A percentile compares a stretch with the other conserved stretches of the same genome.
Evolutionary conservation across 495 filamentous ascomycete genomes (phyloP).

Genomic region (Hypoxylon intermedium): DNA sequence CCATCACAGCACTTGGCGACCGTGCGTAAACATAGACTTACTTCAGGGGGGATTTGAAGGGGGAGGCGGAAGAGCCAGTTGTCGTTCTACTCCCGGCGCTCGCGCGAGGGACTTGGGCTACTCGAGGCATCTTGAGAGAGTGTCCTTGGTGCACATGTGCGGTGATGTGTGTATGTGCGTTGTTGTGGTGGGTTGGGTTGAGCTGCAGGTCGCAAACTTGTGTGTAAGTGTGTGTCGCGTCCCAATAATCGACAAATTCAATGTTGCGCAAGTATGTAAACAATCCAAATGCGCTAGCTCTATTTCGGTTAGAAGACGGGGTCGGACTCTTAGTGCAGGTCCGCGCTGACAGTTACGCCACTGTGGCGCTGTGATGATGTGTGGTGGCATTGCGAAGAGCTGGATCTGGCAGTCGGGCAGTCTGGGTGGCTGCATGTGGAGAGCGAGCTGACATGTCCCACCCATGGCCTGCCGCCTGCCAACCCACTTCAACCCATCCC

Average conservation of each 20-base stretch:
- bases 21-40: constrained; percentile 49
- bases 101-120: constrained; percentile 64
- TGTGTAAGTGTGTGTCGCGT: constrained; percentile 29
- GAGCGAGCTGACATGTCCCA: too few species aligned
- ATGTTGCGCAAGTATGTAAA: too few species aligned
- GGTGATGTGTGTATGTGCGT: constrained; percentile 1
- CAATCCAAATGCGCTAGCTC: constrained; percentile 34
- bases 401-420: too few species aligned
- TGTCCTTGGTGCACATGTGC: constrained; percentile 15
- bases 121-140: constrained; percentile 74
- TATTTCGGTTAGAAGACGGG: background rate
- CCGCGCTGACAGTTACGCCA: too few species aligned
- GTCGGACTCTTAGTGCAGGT: background rate
- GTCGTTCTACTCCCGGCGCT: constrained; percentile 58
- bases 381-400: too few species aligned
- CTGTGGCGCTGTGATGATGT: too few species aligned
- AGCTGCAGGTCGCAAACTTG: constrained; percentile 26
- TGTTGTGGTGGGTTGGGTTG: constrained; percentile 17
- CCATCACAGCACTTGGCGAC: too few species aligned
- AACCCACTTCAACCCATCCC: too few species aligned
- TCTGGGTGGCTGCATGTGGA: too few species aligned
- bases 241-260: too few species aligned
- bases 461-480: background rate
- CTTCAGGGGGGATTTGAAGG: constrained; percentile 74
- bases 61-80: constrained; percentile 62